These are phyloP conservation scores for Porcisia deanei DNA, from an alignment of 208 protist genomes.

Conservation along the genomic window DNA sequence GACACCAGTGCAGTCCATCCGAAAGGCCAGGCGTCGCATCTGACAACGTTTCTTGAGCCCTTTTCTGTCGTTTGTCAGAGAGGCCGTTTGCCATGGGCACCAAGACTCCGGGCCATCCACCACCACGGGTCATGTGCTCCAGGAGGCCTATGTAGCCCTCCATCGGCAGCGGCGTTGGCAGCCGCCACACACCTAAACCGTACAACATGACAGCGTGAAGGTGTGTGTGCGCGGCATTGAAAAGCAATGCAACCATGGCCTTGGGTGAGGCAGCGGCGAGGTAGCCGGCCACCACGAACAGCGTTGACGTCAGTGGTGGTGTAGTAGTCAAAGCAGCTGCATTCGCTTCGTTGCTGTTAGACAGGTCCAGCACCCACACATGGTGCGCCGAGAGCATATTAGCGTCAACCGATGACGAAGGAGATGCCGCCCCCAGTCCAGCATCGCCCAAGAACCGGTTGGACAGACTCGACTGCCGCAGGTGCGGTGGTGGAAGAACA, in stretches of 20 bases:
- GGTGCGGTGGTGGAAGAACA: conserved; percentile 22
- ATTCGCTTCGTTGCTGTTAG: background rate
- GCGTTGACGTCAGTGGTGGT: conserved; percentile 26
- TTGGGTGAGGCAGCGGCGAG: conserved; percentile 48
- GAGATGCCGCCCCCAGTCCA: background rate
- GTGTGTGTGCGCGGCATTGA: conserved; percentile 53
- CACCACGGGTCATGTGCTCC: conserved; percentile 37
- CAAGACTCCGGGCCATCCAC: conserved; percentile 55
- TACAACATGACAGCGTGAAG: conserved; percentile 65
- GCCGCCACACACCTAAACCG: conserved; percentile 57
- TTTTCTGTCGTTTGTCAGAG: background rate
- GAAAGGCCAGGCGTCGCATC: background rate
- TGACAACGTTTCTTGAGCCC: background rate
- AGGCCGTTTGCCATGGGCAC: background rate
- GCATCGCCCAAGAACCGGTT: background rate
- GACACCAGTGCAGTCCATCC: conserved; percentile 66
- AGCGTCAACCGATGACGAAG: conserved; percentile 1
- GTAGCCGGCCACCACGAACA: conserved; percentile 70
- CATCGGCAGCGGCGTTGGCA: conserved; percentile 43
- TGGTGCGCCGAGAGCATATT: conserved; percentile 52
- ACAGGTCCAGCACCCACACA: conserved; percentile 64
- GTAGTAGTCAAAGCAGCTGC: background rate
- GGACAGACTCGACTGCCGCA: background rate
- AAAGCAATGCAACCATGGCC: conserved; percentile 45
- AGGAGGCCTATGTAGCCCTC: conserved; percentile 36